Base-by-base conservation (phyloP, 768 basidiomycete species). In the Calocybe gangraenosa region DNA sequence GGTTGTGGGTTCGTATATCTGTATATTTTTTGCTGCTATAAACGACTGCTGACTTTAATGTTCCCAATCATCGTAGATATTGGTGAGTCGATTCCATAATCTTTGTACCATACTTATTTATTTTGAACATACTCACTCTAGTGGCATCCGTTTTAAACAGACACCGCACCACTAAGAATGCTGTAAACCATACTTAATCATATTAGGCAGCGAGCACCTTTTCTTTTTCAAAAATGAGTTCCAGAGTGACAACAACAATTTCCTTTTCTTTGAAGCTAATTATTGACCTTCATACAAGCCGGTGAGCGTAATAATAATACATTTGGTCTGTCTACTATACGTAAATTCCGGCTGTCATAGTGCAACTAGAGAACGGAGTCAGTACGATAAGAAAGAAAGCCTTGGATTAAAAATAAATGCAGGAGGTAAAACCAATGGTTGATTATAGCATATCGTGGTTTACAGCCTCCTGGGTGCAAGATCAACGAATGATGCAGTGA, bases 131-230 rank as follows among this genome's bases (percentile, higher is more conserved):
- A 51, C 48, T 46, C 59, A 44, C 44, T 53, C 42, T 56, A 95
- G 94, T 56, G 93, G 94, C 36, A 76, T 95, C 42, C 87, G 84
- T 41, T 96, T 91, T 60, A 87, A 95, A 64, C 90, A 92, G 65
- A 82, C 77, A 17, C 85, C 78, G 33, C 84, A 91, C 60, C 82
- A 89, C 53, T 83, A 87, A 35, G n/a, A 35, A 6, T 14, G n/a
- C 6, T 35, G 7, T 7, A 35, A 18, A 35, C 7, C 30, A 14
- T 14, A 14, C 30, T 8, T 8, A 31, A 8, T 31, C 30, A 31
- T 14, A n/a, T 31, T 8, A 31, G 30, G 30, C 30, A n/a, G n/a
- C n/a, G n/a, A n/a, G n/a, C n/a, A n/a, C n/a, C n/a, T n/a, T n/a
- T n/a, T n/a, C 30, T 31, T 14, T 8, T 31, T 31, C 30, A 31